A percentile compares a stretch with the other conserved stretches of the same genome.
Evolutionary conservation across 352 stramenopile genomes (phyloP).

Genomic region (Phytopythium cucurbitacearum): DNA sequence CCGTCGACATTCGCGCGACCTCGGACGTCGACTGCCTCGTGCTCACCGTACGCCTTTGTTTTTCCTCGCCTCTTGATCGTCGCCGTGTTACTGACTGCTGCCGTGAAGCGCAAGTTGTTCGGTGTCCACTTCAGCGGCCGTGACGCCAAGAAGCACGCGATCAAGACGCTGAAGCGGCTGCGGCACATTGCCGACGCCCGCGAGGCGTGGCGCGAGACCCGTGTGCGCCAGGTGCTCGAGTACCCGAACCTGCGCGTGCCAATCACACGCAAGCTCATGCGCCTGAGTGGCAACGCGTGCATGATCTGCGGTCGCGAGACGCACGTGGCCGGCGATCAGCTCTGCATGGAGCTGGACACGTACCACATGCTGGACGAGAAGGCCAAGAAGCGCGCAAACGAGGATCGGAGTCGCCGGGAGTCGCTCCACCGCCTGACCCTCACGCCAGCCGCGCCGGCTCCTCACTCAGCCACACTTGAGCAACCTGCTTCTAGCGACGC

Average conservation of each 20-base stretch:
- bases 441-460: conserved; percentile 6
- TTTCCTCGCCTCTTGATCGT: background rate
- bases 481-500: background rate
- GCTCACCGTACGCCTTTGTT: conserved; percentile 43
- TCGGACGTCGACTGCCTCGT: conserved; percentile 70
- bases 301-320: conserved; percentile 68
- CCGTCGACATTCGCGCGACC: conserved; percentile 69
- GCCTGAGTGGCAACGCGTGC: conserved; percentile 72
- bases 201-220: conserved; percentile 71
- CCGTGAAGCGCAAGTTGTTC: conserved; percentile 65
- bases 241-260: conserved; percentile 68
- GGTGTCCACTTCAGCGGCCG: conserved; percentile 59
- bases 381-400: conserved; percentile 38
- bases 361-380: conserved; percentile 72
- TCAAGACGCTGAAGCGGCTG: conserved; percentile 37
- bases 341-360: conserved; percentile 70
- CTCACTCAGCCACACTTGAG: background rate
- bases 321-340: conserved; percentile 68
- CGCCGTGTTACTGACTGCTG: background rate
- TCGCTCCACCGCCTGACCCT: conserved; percentile 57
- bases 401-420: conserved; percentile 27
- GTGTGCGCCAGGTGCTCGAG: conserved; percentile 59
- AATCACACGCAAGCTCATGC: conserved; percentile 83
- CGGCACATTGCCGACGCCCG: conserved; percentile 46
- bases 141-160: conserved; percentile 59